These are phyloP conservation scores for Zizania palustris DNA, from an alignment of 202 grass and related monocot genomes.

Conservation along the genomic window DNA sequence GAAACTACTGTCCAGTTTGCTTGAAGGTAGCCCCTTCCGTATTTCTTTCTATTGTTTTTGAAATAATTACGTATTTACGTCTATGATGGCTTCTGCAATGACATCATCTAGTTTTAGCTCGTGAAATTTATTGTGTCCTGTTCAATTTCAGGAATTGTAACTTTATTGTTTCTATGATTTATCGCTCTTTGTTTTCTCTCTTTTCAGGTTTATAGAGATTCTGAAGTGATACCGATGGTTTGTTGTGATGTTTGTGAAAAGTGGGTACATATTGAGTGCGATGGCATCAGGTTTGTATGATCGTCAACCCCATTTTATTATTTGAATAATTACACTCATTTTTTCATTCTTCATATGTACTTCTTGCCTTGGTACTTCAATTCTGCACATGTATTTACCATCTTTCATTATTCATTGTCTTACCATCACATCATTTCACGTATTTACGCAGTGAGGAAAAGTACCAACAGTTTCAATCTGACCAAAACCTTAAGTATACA, in stretches of 20 bases:
- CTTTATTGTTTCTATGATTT: background rate
- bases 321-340: constrained; percentile 36
- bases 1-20: constrained; percentile 98
- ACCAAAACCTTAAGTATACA: constrained; percentile 85
- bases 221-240: constrained; percentile 96
- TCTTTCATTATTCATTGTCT: background rate
- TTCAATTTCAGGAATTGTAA: background rate
- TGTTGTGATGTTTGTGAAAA: constrained; percentile 96
- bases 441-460: constrained; percentile 79
- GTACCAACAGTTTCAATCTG: constrained; percentile 90
- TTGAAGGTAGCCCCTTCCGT: constrained; percentile 68
- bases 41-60: constrained; percentile 22
- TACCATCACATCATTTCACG: constrained; percentile 18
- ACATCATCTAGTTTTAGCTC: constrained; percentile 1
- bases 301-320: constrained; percentile 16
- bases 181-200: background rate
- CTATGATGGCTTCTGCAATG: constrained; percentile 9
- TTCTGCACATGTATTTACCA: background rate
- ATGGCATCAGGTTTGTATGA: constrained; percentile 85
- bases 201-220: constrained; percentile 98
- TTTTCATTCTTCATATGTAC: background rate
- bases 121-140: background rate
- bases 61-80: background rate
- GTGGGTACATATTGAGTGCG: constrained; percentile 97
- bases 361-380: constrained; percentile 5